Conservation (phyloP, 768 basidiomycete genomes). For the Podaxis sp. region DNA sequence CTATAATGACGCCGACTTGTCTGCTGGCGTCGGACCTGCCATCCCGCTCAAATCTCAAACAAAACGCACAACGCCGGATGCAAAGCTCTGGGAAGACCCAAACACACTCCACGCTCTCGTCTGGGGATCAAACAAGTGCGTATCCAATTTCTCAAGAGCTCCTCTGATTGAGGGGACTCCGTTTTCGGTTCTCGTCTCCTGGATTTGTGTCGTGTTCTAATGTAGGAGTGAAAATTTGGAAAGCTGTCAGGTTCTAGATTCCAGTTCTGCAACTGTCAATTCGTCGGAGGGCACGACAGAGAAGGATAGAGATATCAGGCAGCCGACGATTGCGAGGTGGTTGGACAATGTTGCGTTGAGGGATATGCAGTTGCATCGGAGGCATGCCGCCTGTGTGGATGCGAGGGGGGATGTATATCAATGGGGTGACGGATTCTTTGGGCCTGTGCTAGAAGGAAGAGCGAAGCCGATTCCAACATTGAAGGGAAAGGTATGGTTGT, state of each 20-base stretch:
- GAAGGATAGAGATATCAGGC: slow-evolving; percentile 37
- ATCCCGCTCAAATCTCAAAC: slow-evolving; percentile 12
- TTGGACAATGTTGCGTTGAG: slow-evolving; percentile 69
- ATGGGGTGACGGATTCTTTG: slow-evolving; percentile 72
- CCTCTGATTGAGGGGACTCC: background rate
- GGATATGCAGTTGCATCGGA: slow-evolving; percentile 66
- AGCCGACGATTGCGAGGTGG: slow-evolving; percentile 54
- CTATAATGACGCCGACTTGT: slow-evolving; percentile 28
- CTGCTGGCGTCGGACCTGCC: slow-evolving; percentile 13
- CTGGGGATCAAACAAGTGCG: slow-evolving; percentile 78
- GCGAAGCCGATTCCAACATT: slow-evolving; percentile 53
- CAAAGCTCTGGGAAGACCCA: slow-evolving; percentile 20
- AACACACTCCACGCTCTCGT: slow-evolving; percentile 48
- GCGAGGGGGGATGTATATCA: slow-evolving; percentile 80
- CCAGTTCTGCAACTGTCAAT: slow-evolving; percentile 34
- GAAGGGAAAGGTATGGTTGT: slow-evolving; percentile 57
- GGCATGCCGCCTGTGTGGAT: slow-evolving; percentile 75
- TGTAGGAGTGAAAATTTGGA: background rate
- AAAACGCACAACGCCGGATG: slow-evolving; percentile 18
- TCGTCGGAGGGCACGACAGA: background rate
- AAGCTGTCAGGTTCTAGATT: slow-evolving; percentile 40
- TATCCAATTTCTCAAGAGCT: slow-evolving; percentile 10
- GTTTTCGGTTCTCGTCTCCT: background rate
- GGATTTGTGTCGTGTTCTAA: background rate
- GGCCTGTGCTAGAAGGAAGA: slow-evolving; percentile 25